Base-by-base conservation (phyloP, 2,329 filamentous ascomycete species). In the Penicillium sp. region DNA sequence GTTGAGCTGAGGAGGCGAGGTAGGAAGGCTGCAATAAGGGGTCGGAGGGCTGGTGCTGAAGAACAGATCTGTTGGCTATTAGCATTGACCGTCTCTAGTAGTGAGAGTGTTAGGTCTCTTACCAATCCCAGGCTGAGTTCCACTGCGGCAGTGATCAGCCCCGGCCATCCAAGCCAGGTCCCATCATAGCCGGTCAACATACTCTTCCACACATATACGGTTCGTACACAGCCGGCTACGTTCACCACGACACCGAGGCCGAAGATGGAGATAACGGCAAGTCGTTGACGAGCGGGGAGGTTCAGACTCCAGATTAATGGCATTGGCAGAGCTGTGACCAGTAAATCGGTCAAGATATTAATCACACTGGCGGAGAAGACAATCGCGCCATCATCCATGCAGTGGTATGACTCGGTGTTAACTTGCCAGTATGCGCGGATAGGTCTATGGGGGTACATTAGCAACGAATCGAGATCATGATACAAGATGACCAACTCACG, bases 221-320 rank as follows among this genome's bases (percentile, higher is more conserved):
- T 75, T 35, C 73, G 71, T 13, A 73, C 53, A 2, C 70, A 66
- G 9, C 72, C 72, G 5, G 72, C 73, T 7, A 74, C 64, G 31
- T 74, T 73, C 42, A 75, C 73, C 19, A 75, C 43, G 27, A 72
- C 62, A 5, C 75, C 75, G 19, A 77, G 54, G 3, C 65, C 68
- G n/a, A 77, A 77, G 27, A 76, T 74, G 13, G 70, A 69, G 13
- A 74, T 75, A 13, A 77, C 69, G 7, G 71, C 73, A 35, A 76
- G 55, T 23, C 73, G 71, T 57, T 76, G 74, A 8, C 69, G 69
- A 35, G 65, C 57, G 10, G 73, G 70, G 17, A 77, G 63, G 21
- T 74, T 71, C 40, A 77, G 61, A 13, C 69, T 73, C 75, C 73
- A 77, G 49, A 77, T 74, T 42, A 76, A 62, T 7, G 73, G 73